Base-by-base conservation (phyloP, 306 rosid genomes). In the Vigna nakashimae region DNA sequence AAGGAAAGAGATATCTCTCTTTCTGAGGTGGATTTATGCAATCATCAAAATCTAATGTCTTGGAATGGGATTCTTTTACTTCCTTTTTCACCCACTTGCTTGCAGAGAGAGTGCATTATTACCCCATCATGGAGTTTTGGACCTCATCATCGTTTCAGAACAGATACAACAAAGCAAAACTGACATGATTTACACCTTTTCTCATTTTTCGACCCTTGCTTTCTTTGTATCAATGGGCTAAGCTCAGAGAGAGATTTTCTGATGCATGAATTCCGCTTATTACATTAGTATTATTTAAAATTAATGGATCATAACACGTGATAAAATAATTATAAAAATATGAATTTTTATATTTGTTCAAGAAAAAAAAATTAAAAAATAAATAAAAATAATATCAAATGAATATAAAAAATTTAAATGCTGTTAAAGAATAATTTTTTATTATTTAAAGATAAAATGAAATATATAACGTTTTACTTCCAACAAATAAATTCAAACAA, bases 1-100 rank as follows among this genome's bases (percentile, higher is more conserved):
- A 82, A 79, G 86, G 94, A 91, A 88, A 89, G 92, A 89, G 90
- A 91, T 86, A 84, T 85, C 78, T 73, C 83, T 55, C 79, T 77
- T 79, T 83, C 85, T 86, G 50, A 79, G 85, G 93, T 71, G 83
- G 86, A 83, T 89, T 79, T 75, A 71, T 70, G 79, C 87, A 68
- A 71, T 59, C 43, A 75, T 66, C 49, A 78, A 86, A 77, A 74
- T 84, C 82, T 59, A 79, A 63, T 48, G 52, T 79, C 77, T 84
- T 82, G 81, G 84, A 85, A 82, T 78, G 38, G 73, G 79, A 82
- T 84, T 74, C 83, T 83, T 86, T 81, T 45, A 83, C 85, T 86
- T 73, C 71, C 87, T 85, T 49, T 88, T 88, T 82, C 85, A 86
- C 87, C 84, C 84, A 74, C 84, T 71, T 14, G 53, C 53, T 30